These are phyloP conservation scores for Forsythia suspensa DNA, from an alignment of 257 asterid species.

Conservation along the genomic window DNA sequence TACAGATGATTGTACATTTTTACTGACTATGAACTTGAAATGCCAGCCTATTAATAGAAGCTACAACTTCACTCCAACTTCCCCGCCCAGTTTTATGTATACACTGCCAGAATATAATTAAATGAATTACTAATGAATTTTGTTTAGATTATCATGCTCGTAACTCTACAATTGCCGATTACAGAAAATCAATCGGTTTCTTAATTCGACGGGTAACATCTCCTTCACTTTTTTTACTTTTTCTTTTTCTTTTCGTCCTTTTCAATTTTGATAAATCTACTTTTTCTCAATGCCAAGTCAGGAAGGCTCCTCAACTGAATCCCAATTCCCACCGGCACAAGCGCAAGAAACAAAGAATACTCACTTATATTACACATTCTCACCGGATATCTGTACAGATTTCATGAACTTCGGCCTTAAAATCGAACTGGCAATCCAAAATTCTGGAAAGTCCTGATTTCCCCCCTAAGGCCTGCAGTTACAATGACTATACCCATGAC, in stretches of 20 bases:
- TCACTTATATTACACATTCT: slow-evolving; percentile 54
- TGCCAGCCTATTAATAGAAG: not conserved
- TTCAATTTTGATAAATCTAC: slow-evolving; percentile 23
- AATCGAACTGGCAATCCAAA: slow-evolving; percentile 85
- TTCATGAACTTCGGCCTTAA: slow-evolving; percentile 34
- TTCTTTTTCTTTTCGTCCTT: not conserved
- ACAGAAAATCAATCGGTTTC: slow-evolving; percentile 49
- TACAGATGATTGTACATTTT: not conserved
- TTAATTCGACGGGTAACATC: slow-evolving; percentile 14
- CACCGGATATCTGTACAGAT: slow-evolving; percentile 71
- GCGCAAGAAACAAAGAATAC: slow-evolving; percentile 27
- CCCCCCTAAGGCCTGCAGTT: slow-evolving; percentile 88
- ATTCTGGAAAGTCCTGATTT: slow-evolving; percentile 86
- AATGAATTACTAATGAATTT: slow-evolving; percentile 51
- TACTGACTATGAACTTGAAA: slow-evolving; percentile 17
- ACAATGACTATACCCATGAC: slow-evolving; percentile 90
- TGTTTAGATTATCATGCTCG: slow-evolving; percentile 36
- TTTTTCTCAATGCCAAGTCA: slow-evolving; percentile 19
- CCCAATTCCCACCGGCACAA: slow-evolving; percentile 28
- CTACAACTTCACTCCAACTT: slow-evolving; percentile 15
- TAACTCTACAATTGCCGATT: slow-evolving; percentile 76
- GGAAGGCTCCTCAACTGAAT: slow-evolving; percentile 20
- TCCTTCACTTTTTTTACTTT: not conserved
- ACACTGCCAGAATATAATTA: slow-evolving; percentile 27
- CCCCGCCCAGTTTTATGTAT: slow-evolving; percentile 25